These are phyloP conservation scores for Penicillium soppii DNA, from an alignment of 495 filamentous ascomycete genomes.

Conservation along the genomic window DNA sequence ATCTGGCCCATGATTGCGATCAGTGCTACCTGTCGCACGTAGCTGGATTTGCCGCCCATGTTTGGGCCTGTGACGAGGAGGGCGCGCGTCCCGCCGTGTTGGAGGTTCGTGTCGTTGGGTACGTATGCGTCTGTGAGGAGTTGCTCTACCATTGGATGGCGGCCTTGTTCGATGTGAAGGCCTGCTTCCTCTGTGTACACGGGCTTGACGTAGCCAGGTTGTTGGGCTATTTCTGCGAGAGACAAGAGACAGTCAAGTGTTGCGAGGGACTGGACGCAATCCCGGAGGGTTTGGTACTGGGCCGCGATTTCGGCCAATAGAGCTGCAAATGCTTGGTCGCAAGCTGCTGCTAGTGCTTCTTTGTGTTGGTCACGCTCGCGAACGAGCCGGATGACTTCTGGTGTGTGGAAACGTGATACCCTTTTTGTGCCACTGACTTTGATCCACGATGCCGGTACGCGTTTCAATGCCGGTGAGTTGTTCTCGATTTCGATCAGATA, in stretches of 20 bases:
- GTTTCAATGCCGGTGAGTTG: constrained; percentile 62
- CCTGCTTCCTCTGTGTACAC: constrained; percentile 68
- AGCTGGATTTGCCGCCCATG: constrained; percentile 97
- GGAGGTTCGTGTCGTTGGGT: constrained; percentile 79
- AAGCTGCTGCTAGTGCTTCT: constrained; percentile 87
- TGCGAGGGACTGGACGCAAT: constrained; percentile 81
- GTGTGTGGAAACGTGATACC: constrained; percentile 90
- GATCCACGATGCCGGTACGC: constrained; percentile 88
- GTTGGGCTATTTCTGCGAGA: constrained; percentile 74
- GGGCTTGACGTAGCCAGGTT: constrained; percentile 90
- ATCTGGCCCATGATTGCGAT: constrained; percentile 93
- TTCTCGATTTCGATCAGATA: constrained; percentile 93
- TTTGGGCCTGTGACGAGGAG: constrained; percentile 95
- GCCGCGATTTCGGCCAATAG: constrained; percentile 71
- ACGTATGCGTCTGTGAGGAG: constrained; percentile 86
- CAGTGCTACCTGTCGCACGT: constrained; percentile 88
- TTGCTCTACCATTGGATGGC: constrained; percentile 97
- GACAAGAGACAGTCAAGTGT: constrained; percentile 89
- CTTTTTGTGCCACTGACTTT: constrained; percentile 96
- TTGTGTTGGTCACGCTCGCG: constrained; percentile 93
- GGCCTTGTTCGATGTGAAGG: constrained; percentile 71
- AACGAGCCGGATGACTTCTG: constrained; percentile 77
- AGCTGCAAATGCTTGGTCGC: constrained; percentile 75
- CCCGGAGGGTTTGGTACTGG: constrained; percentile 85
- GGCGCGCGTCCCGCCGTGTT: constrained; percentile 61